Evolutionary conservation across 495 filamentous ascomycete genomes (phyloP), one percentile per base, ranked within the genome.

Genomic region (Daldinia decipiens): DNA sequence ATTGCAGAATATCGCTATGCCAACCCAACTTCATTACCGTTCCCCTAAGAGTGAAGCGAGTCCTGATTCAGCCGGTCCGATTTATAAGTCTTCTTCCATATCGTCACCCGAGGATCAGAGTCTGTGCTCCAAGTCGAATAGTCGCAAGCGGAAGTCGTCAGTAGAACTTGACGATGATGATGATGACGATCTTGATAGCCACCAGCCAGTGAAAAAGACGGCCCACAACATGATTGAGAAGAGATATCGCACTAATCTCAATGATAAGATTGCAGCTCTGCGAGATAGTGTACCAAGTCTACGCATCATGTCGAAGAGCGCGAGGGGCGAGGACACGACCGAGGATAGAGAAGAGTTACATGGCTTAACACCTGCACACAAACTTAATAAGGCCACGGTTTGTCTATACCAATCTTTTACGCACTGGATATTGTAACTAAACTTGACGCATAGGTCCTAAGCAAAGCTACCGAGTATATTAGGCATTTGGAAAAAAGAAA

Each of bases 151-250:
- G 34, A 92, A 92, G 79, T 86, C 85, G 2, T 88, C 88, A 1
- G 78, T 82, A 29, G 86, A 86, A 12, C 72, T 79, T 24, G 82
- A 82, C 3, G 79, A 83, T 6, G 84, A 86, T 32, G 82, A 84
- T 53, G 79, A 80, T 4, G 80, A 83, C 32, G 84, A 84, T 11
- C 80, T 83, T 26, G 85, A 83, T 6, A 87, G 88, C 74, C 88
- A 91, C 43, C 90, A 91, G 39, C 92, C 93, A 1, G 86, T 93
- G 9, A 97, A 97, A 84, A 97, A 97, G 83, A 94, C 94, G 50
- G 92, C 95, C 17, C 95, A 99, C 77, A 98, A 97, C 74, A 93
- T 97, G 85, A 97, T 99, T 64, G 95, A 99, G 79, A 97, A 97
- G 82, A 85, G 95, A 62, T 99, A 99, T 78, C 90, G 95, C 65